Percentiles rank a stretch among this genome's conserved stretches.
Evolutionary conservation across 2,329 filamentous ascomycete species (phyloP).

Genomic region (Aspergillus luchuensis): DNA sequence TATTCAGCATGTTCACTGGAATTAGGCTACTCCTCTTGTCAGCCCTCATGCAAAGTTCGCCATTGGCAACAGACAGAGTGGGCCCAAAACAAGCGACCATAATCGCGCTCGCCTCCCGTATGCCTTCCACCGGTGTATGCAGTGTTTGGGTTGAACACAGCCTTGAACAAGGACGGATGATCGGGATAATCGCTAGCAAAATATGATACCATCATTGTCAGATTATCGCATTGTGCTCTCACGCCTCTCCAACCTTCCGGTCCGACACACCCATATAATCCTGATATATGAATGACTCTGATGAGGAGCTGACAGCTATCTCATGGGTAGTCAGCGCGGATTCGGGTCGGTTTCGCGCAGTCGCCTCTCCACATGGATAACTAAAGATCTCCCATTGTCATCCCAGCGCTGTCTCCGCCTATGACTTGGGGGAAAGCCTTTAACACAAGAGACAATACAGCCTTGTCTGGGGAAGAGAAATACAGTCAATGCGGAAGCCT

Average conservation of each 20-base stretch:
- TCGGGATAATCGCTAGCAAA: no score
- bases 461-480: background rate
- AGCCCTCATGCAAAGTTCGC: no score
- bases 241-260: background rate
- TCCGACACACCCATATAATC: background rate
- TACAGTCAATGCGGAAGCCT: background rate
- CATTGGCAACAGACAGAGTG: no score
- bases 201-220: no score
- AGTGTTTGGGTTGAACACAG: no score
- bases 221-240: no score
- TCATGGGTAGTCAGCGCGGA: conserved; percentile 11
- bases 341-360: conserved; percentile 9
- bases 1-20: no score
- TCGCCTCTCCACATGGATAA: background rate
- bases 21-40: no score
- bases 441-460: conserved; percentile 8
- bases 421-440: conserved; percentile 12
- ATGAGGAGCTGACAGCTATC: conserved; percentile 10
- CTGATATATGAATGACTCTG: conserved; percentile 1
- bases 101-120: no score
- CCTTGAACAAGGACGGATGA: no score
- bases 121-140: no score
- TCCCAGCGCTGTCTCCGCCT: conserved; percentile 8
- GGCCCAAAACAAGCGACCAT: no score
- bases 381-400: background rate